Evolutionary conservation across 768 basidiomycete species (phyloP).

Genomic region (Cubamyces sp.): DNA sequence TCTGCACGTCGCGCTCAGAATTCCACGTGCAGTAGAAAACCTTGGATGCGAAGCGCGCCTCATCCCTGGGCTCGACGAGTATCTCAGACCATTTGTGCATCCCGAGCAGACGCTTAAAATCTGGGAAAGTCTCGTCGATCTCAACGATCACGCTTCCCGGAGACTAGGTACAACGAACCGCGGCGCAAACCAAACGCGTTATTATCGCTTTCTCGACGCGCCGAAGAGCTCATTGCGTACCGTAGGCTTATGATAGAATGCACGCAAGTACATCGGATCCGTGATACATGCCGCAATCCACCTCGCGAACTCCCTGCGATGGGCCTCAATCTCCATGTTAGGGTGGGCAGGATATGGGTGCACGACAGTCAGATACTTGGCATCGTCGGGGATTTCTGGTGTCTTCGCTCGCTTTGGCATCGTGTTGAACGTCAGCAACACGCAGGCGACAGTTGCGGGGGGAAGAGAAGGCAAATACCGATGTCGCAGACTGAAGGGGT

Average conservation of each 20-base stretch:
- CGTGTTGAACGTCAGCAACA: neutral
- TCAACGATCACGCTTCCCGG: slow-evolving; percentile 52
- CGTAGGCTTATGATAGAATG: slow-evolving; percentile 49
- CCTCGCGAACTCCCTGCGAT: slow-evolving; percentile 42
- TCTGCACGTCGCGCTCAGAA: slow-evolving; percentile 47
- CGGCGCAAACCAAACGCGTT: neutral
- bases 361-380: slow-evolving; percentile 48
- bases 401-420: slow-evolving; percentile 49
- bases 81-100: slow-evolving; percentile 48
- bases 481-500: too few relatives aligned
- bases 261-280: slow-evolving; percentile 39
- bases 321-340: slow-evolving; percentile 44
- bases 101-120: slow-evolving; percentile 45
- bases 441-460: neutral
- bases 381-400: slow-evolving; percentile 48
- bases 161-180: slow-evolving; percentile 34
- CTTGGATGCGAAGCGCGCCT: slow-evolving; percentile 36
- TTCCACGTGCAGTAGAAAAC: slow-evolving; percentile 46
- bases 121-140: slow-evolving; percentile 36
- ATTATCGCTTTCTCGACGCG: neutral
- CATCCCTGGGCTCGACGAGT: slow-evolving; percentile 36
- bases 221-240: slow-evolving; percentile 35
- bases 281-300: slow-evolving; percentile 51
- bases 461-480: neutral
- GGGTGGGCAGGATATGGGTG: slow-evolving; percentile 48